Evolutionary conservation across 306 rosid species (phyloP).

Genomic region (Pterocarpus macrocarpus): DNA sequence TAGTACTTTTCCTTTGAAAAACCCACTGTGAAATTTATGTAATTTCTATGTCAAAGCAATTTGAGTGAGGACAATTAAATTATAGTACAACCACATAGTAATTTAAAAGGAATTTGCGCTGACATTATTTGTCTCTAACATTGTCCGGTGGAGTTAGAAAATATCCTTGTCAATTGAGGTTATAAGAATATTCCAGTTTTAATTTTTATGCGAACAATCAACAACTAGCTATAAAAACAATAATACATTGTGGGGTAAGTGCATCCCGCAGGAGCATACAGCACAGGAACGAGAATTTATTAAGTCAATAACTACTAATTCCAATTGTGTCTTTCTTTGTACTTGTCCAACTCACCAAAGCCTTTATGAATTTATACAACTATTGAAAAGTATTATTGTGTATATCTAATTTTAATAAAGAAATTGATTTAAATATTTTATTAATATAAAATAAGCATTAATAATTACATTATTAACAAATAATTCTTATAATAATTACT

Average conservation of each 20-base stretch:
- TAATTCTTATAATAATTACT: background rate
- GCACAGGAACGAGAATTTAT: slow-evolving; percentile 22
- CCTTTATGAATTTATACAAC: background rate
- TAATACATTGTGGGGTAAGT: slow-evolving; percentile 40
- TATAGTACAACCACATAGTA: background rate
- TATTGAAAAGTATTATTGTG: background rate
- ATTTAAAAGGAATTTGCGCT: slow-evolving; percentile 19
- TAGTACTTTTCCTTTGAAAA: no score
- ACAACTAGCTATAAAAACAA: slow-evolving; percentile 32
- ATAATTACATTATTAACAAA: no score
- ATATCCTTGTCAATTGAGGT: slow-evolving; percentile 19
- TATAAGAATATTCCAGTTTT: slow-evolving; percentile 3
- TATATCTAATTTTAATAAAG: no score
- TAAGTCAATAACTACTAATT: slow-evolving; percentile 18
- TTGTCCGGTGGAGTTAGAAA: slow-evolving; percentile 9
- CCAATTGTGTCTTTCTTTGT: background rate
- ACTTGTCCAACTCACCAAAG: background rate
- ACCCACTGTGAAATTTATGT: no score
- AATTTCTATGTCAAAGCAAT: background rate
- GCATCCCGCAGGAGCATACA: slow-evolving; percentile 4
- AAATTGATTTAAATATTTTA: no score
- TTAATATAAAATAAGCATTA: no score
- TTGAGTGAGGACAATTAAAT: background rate
- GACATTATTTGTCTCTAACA: slow-evolving; percentile 20
- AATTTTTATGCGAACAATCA: slow-evolving; percentile 29